phyloP scores from a whole-genome alignment of 371 early-diverging fungal genomes.

The Rhizopus sp. region DNA sequence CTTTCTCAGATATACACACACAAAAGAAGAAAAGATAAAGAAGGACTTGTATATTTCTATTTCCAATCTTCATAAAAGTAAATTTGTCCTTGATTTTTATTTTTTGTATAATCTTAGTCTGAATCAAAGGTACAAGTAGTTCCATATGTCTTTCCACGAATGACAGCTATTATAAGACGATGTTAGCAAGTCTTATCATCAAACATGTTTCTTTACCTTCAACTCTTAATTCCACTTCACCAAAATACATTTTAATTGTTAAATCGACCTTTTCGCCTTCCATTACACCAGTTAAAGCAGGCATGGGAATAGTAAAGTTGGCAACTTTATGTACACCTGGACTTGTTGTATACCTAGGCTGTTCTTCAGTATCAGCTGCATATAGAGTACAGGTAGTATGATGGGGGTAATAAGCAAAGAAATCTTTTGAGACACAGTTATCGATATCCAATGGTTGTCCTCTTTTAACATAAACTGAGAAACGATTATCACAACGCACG shows the following conservation, averaged over 20 bases:
- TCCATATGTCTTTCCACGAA: constrained; percentile 53
- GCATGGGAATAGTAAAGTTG: constrained; percentile 59
- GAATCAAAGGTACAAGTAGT: constrained; percentile 51
- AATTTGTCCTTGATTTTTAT: not conserved
- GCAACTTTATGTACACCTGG: constrained; percentile 55
- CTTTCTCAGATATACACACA: no score
- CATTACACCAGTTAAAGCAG: constrained; percentile 50
- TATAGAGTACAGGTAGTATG: constrained; percentile 56
- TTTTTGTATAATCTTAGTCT: constrained; percentile 23
- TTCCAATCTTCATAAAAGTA: no score
- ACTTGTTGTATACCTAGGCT: constrained; percentile 51
- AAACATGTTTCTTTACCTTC: constrained; percentile 30
- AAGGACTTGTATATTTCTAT: no score
- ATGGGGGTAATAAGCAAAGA: constrained; percentile 53
- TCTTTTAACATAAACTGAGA: constrained; percentile 50
- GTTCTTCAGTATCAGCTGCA: constrained; percentile 53
- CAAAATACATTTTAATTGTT: constrained; percentile 41
- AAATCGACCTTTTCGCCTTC: constrained; percentile 57
- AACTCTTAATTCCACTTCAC: constrained; percentile 55
- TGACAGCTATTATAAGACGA: constrained; percentile 33
- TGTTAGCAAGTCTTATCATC: not conserved
- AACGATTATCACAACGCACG: constrained; percentile 53
- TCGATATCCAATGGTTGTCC: constrained; percentile 44
- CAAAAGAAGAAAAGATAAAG: no score
- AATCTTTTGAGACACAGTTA: constrained; percentile 36